Evolutionary conservation across 2,329 filamentous ascomycete species (phyloP), one percentile per base, ranked within the genome.

Genomic region (Phaeoacremonium minimum): DNA sequence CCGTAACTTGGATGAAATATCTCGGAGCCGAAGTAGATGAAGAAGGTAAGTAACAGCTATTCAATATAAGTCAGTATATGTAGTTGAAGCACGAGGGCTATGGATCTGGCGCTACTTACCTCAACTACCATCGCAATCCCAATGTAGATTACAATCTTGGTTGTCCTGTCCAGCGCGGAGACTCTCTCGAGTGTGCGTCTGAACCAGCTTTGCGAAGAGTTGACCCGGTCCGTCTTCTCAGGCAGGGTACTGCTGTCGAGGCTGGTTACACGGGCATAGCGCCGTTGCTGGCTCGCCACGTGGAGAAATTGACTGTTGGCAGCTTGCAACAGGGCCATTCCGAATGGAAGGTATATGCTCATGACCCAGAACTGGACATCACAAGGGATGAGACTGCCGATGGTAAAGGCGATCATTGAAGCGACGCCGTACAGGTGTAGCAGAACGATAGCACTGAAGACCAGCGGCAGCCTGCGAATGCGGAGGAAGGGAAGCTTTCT

Each of bases 291-390:
- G 44, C 67, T 68, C 34, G 76, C 76, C 37, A 80, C 64, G 44
- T 79, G 63, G 14, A 80, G 66, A 36, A 83, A 76, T 37, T 76
- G 75, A 47, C 66, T 71, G 51, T 82, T 81, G 41, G 74, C 73
- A 15, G 76, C 79, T 49, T 84, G 79, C 50, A 83, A 83, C 5
- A 85, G 58, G 7, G 77, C 79, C 37, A 85, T 77, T 16, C 80
- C 80, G 32, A 78, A 71, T 9, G 80, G 80, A 4, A 84, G 61
- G 53, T 77, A 80, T 37, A 78, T 64, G 43, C 74, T 72, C 80
- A 85, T 85, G 55, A 81, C 69, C 77, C 79, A 85, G 52, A 69
- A 85, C 55, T 82, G 75, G 13, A 65, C 64, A 15, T 67, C 60
- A 35, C 75, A 75, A 0, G 76, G 73, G n/a, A 63, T 48, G 8